phyloP scores from a whole-genome alignment of 2,329 filamentous ascomycete genomes.

The Periconia sp. region DNA sequence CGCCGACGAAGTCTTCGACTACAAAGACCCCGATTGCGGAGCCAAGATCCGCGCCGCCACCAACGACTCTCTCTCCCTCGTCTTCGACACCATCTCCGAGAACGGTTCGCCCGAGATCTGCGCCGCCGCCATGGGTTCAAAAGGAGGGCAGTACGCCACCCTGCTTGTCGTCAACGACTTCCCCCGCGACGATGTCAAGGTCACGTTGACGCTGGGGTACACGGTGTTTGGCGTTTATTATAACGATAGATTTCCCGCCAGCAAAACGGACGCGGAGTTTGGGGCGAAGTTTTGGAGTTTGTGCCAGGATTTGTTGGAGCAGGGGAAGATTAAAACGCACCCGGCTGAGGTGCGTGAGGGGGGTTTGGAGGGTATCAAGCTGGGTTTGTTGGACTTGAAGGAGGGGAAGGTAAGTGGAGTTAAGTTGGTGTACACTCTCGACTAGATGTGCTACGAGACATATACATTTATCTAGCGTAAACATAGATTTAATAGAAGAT shows the following conservation, averaged over 20 bases:
- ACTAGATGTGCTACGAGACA: background rate
- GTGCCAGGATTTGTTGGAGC: conserved; percentile 24
- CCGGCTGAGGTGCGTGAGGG: conserved; percentile 25
- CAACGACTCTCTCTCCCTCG: conserved; percentile 47
- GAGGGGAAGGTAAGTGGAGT: conserved; percentile 36
- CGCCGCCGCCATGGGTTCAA: conserved; percentile 25
- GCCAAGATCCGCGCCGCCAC: conserved; percentile 52
- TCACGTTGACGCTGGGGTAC: conserved; percentile 46
- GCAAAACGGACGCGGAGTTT: conserved; percentile 30
- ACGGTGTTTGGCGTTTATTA: conserved; percentile 45
- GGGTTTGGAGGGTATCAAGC: conserved; percentile 32
- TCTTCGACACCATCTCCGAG: conserved; percentile 52
- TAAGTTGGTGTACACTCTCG: conserved; percentile 36
- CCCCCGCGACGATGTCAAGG: conserved; percentile 48
- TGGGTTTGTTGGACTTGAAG: conserved; percentile 37
- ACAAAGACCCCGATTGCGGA: conserved; percentile 43
- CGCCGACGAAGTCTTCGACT: conserved; percentile 54
- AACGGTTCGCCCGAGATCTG: conserved; percentile 19
- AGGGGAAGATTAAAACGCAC: conserved; percentile 39
- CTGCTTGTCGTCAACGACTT: conserved; percentile 31
- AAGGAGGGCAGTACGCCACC: conserved; percentile 21
- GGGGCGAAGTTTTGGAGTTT: conserved; percentile 27
- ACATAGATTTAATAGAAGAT: background rate
- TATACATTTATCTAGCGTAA: too few species aligned
- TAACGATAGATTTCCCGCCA: conserved; percentile 28